A percentile compares a stretch with the other conserved stretches of the same genome.
These are phyloP conservation scores for Penicillium crystallinum DNA, from an alignment of 495 filamentous ascomycete genomes.

Conservation along the genomic window DNA sequence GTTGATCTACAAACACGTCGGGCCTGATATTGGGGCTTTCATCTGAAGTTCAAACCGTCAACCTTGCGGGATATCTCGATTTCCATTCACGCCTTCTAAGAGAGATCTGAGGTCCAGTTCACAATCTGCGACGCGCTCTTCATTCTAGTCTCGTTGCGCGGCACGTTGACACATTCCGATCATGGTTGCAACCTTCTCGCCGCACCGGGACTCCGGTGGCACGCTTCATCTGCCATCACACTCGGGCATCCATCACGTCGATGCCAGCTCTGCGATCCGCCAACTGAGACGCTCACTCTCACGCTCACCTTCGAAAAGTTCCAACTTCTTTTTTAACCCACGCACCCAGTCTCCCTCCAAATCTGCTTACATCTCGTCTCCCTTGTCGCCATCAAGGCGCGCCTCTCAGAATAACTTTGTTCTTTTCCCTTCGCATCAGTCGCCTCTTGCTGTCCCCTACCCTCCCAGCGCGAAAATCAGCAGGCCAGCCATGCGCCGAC, in stretches of 20 bases:
- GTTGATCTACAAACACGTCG: background rate
- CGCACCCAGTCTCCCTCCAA: slow-evolving; percentile 52
- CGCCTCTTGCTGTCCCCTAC: slow-evolving; percentile 50
- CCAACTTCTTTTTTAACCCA: slow-evolving; percentile 58
- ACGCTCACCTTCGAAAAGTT: slow-evolving; percentile 75
- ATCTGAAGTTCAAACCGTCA: background rate
- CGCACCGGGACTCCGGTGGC: slow-evolving; percentile 61
- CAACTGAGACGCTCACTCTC: slow-evolving; percentile 80
- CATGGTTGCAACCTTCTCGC: slow-evolving; percentile 52
- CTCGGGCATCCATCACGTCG: slow-evolving; percentile 72
- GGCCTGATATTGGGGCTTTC: background rate
- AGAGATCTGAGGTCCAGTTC: background rate
- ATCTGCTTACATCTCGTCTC: slow-evolving; percentile 44
- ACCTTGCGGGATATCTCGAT: background rate
- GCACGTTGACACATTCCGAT: slow-evolving; percentile 22
- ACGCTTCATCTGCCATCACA: slow-evolving; percentile 80
- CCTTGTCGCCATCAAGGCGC: slow-evolving; percentile 46
- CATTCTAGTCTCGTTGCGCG: slow-evolving; percentile 18
- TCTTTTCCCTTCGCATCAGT: slow-evolving; percentile 45
- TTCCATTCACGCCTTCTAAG: background rate
- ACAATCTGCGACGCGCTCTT: slow-evolving; percentile 1
- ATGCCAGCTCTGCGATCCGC: slow-evolving; percentile 68
- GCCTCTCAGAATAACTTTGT: slow-evolving; percentile 42
- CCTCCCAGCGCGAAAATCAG: slow-evolving; percentile 46
- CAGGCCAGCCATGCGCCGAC: slow-evolving; percentile 46